phyloP scores from a whole-genome alignment of 345 rosid species.

The Eucalyptus guilfoylei region DNA sequence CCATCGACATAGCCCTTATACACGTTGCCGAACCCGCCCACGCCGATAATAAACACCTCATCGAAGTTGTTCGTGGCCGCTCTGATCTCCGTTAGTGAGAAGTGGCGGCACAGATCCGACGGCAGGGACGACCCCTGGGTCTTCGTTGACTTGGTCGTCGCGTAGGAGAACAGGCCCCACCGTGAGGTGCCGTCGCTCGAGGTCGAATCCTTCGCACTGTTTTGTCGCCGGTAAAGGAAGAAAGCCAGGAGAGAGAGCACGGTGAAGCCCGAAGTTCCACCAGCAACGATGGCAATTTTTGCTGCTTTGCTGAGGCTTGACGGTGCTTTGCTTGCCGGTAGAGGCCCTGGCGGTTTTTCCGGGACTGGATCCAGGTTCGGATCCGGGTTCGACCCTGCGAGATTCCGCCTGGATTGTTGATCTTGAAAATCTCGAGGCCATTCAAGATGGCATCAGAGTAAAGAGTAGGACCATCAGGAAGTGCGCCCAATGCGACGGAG shows the following conservation, averaged over 20 bases:
- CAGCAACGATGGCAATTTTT: not conserved
- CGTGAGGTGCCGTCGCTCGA: not conserved
- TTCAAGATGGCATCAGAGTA: conserved; percentile 15
- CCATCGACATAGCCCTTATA: conserved; percentile 35
- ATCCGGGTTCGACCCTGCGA: conserved; percentile 4
- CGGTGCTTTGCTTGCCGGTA: not conserved
- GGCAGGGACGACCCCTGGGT: conserved; percentile 11
- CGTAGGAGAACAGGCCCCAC: not conserved
- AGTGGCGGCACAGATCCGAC: conserved; percentile 18
- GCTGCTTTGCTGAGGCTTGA: not conserved
- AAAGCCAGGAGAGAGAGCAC: not conserved
- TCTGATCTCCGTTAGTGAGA: conserved; percentile 30
- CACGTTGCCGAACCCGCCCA: conserved; percentile 43
- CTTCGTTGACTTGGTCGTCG: conserved; percentile 9
- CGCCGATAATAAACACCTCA: conserved; percentile 17
- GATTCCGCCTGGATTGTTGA: not conserved
- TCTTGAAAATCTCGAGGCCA: conserved; percentile 26
- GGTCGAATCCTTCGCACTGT: not conserved
- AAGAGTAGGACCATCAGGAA: not conserved
- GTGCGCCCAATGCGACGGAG: conserved; percentile 4
- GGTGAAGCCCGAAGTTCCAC: not conserved
- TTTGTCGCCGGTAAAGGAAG: not conserved
- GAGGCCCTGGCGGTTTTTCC: not conserved
- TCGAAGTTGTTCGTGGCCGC: conserved; percentile 37
- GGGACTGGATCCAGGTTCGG: conserved; percentile 1